phyloP scores from a whole-genome alignment of 2,329 filamentous ascomycete genomes.

The Botryotinia calthae region DNA sequence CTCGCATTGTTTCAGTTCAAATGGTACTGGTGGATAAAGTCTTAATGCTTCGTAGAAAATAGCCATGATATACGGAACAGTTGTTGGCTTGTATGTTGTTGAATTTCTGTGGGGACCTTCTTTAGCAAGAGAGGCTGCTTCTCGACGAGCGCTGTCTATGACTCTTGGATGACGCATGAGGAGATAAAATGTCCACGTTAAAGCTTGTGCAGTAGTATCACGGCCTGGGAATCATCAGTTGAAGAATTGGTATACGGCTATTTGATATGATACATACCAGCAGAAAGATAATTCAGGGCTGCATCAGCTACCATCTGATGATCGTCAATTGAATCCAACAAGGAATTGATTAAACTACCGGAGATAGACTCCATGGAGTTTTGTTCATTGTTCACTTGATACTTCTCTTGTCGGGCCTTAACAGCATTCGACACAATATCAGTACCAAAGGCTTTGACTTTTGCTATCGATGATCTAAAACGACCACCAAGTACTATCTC shows the following conservation, averaged over 20 bases:
- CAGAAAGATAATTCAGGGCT: conserved; percentile 64
- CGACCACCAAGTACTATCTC: conserved; percentile 51
- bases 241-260: background rate
- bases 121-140: conserved; percentile 37
- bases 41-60: conserved; percentile 62
- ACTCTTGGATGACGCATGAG: conserved; percentile 52
- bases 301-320: conserved; percentile 59
- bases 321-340: conserved; percentile 56
- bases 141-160: conserved; percentile 44
- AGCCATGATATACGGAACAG: conserved; percentile 56
- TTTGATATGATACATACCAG: conserved; percentile 40
- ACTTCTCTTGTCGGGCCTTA: conserved; percentile 39
- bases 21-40: conserved; percentile 62
- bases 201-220: conserved; percentile 62
- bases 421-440: conserved; percentile 56
- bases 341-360: conserved; percentile 58
- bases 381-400: conserved; percentile 26
- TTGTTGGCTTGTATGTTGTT: conserved; percentile 34
- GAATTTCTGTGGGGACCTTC: conserved; percentile 16
- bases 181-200: conserved; percentile 63
- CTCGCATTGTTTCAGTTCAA: conserved; percentile 62
- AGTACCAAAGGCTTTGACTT: conserved; percentile 55
- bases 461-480: conserved; percentile 49
- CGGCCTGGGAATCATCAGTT: conserved; percentile 43
- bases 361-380: conserved; percentile 42